Percentiles rank a stretch among this genome's conserved stretches.
Evolutionary conservation across 257 asterid genomes (phyloP).

Genomic region (Primulina huaijiensis): DNA sequence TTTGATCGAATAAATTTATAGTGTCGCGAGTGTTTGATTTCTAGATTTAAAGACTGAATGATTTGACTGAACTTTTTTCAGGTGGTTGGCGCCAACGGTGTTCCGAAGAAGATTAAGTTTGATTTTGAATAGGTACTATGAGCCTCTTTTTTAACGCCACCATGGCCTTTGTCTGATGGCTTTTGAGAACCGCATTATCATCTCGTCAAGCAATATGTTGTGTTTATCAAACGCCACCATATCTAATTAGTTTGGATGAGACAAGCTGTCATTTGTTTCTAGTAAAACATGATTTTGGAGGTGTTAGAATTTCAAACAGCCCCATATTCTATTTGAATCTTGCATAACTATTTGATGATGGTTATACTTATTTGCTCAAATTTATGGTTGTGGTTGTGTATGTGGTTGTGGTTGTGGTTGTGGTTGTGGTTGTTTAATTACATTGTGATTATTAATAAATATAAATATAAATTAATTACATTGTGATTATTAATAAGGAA

Average conservation of each 20-base stretch:
- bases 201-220: background rate
- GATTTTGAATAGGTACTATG: slow-evolving; percentile 34
- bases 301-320: background rate
- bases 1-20: background rate
- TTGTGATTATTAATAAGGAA: no score
- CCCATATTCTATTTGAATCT: background rate
- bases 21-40: background rate
- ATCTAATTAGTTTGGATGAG: background rate
- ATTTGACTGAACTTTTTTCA: slow-evolving; percentile 24
- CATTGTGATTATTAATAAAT: no score
- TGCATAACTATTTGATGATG: background rate
- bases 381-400: background rate
- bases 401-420: no score
- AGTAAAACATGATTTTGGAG: background rate
- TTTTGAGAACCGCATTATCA: no score
- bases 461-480: no score
- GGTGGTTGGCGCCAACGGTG: slow-evolving; percentile 58
- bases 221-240: background rate
- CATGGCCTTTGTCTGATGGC: background rate
- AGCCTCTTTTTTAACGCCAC: background rate
- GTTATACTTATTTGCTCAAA: background rate
- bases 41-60: no score
- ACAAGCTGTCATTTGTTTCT: background rate
- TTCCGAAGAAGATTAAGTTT: slow-evolving; percentile 77
- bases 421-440: no score